A percentile compares a stretch with the other conserved stretches of the same genome.
phyloP scores from a whole-genome alignment of 768 basidiomycete genomes.

The Suillus plorans region DNA sequence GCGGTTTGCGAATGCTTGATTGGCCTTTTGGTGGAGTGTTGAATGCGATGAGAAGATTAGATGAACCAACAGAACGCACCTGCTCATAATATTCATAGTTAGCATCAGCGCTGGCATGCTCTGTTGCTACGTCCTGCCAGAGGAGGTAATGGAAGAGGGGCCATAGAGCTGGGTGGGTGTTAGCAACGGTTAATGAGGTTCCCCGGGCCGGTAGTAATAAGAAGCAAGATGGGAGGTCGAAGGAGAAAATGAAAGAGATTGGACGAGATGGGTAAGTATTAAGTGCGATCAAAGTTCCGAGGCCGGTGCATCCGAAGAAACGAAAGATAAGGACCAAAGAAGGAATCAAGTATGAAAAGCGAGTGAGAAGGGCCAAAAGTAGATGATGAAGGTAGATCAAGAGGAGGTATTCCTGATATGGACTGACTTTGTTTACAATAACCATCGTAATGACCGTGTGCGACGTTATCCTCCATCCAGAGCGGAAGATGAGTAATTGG shows the following conservation, averaged over 20 bases:
- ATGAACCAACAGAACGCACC: conserved; percentile 5
- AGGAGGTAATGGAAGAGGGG: conserved; percentile 98
- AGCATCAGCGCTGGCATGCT: conserved; percentile 81
- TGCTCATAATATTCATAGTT: conserved; percentile 53
- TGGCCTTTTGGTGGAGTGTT: conserved; percentile 49
- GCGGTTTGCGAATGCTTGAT: conserved; percentile 74
- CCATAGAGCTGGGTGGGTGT: conserved; percentile 71
- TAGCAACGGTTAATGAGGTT: background rate
- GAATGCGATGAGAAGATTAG: background rate
- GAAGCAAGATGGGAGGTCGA: conserved; percentile 3
- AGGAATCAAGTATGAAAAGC: background rate
- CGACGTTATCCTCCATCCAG: conserved; percentile 86
- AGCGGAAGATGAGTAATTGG: conserved; percentile 75
- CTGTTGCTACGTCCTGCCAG: conserved; percentile 94
- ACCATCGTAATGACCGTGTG: conserved; percentile 93
- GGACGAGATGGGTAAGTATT: background rate
- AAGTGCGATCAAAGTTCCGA: background rate
- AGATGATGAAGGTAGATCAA: background rate
- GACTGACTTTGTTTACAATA: conserved; percentile 95
- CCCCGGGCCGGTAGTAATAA: background rate
- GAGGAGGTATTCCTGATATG: conserved; percentile 12
- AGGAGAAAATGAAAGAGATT: background rate
- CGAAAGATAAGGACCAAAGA: background rate
- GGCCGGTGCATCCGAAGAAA: background rate
- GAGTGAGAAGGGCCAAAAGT: background rate